A percentile compares a stretch with the other conserved stretches of the same genome.
phyloP scores from a whole-genome alignment of 2,329 filamentous ascomycete species.

The Neospermospora avenae region DNA sequence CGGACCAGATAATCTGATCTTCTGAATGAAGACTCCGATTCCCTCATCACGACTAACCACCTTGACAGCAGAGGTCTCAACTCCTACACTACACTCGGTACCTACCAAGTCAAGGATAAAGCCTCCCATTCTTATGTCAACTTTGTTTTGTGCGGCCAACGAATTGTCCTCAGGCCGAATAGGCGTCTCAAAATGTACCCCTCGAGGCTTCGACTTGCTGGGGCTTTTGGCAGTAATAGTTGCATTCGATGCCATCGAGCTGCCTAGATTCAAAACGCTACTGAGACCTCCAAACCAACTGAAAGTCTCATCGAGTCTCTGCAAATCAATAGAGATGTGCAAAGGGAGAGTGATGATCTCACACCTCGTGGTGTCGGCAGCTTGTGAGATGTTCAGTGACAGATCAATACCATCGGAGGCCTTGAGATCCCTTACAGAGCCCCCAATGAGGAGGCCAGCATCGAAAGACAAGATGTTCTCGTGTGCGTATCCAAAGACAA shows the following conservation, averaged over 20 bases:
- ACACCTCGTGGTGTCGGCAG: slow-evolving; percentile 46
- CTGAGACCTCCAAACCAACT: slow-evolving; percentile 88
- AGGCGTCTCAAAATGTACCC: slow-evolving; percentile 57
- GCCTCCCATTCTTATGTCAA: slow-evolving; percentile 74
- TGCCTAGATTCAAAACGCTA: slow-evolving; percentile 83
- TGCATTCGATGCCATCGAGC: slow-evolving; percentile 74
- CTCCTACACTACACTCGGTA: slow-evolving; percentile 67
- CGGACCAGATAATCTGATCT: slow-evolving; percentile 72
- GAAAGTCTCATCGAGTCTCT: slow-evolving; percentile 80
- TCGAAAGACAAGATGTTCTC: slow-evolving; percentile 64
- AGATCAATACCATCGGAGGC: slow-evolving; percentile 56
- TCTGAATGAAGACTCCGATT: slow-evolving; percentile 70
- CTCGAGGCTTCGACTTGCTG: slow-evolving; percentile 45
- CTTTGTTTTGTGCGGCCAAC: slow-evolving; percentile 48
- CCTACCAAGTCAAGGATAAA: slow-evolving; percentile 74
- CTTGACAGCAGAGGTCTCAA: slow-evolving; percentile 81
- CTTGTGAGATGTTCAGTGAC: slow-evolving; percentile 49
- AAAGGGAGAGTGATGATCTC: slow-evolving; percentile 75
- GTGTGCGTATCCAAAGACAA: slow-evolving; percentile 59
- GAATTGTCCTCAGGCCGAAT: slow-evolving; percentile 31
- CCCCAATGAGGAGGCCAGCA: slow-evolving; percentile 52
- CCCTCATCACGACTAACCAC: slow-evolving; percentile 71
- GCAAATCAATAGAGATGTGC: slow-evolving; percentile 72
- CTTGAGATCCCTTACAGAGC: slow-evolving; percentile 57
- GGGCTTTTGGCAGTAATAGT: slow-evolving; percentile 43